These are phyloP conservation scores for Phytophthora boehmeriae DNA, from an alignment of 352 stramenopile species.

Conservation along the genomic window DNA sequence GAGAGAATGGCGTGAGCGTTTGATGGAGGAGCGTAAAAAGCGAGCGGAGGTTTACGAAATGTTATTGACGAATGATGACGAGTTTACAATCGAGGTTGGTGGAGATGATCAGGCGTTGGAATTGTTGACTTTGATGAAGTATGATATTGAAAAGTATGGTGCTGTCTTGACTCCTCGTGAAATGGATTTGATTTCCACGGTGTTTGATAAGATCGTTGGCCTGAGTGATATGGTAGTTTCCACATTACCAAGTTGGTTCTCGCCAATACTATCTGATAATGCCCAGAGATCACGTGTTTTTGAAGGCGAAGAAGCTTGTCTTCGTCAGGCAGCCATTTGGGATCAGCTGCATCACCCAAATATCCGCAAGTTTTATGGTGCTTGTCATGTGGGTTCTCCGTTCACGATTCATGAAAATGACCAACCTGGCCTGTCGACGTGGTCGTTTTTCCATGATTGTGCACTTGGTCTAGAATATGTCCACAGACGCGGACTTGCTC, in stretches of 20 bases:
- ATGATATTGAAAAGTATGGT: slow-evolving; percentile 8
- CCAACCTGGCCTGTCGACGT: background rate
- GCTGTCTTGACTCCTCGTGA: slow-evolving; percentile 3
- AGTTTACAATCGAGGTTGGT: slow-evolving; percentile 8
- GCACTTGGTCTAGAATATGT: background rate
- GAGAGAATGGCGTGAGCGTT: background rate
- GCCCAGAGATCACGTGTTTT: background rate
- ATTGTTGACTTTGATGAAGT: slow-evolving; percentile 28
- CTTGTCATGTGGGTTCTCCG: background rate
- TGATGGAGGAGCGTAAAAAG: background rate
- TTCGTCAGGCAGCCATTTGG: slow-evolving; percentile 1
- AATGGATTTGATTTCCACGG: background rate
- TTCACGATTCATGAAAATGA: slow-evolving; percentile 1
- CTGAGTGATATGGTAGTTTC: slow-evolving; percentile 9
- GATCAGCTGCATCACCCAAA: background rate
- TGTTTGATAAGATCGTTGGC: slow-evolving; percentile 6
- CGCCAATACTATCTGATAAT: background rate
- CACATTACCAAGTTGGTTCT: background rate
- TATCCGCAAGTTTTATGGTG: background rate
- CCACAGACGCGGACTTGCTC: background rate
- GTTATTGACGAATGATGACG: slow-evolving; percentile 2
- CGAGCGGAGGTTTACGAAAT: slow-evolving; percentile 4
- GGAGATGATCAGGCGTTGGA: slow-evolving; percentile 17
- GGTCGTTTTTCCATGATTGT: background rate
- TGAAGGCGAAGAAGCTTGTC: slow-evolving; percentile 6